phyloP scores from a whole-genome alignment of 73 alveolate species.

The Urostyla sp. region DNA sequence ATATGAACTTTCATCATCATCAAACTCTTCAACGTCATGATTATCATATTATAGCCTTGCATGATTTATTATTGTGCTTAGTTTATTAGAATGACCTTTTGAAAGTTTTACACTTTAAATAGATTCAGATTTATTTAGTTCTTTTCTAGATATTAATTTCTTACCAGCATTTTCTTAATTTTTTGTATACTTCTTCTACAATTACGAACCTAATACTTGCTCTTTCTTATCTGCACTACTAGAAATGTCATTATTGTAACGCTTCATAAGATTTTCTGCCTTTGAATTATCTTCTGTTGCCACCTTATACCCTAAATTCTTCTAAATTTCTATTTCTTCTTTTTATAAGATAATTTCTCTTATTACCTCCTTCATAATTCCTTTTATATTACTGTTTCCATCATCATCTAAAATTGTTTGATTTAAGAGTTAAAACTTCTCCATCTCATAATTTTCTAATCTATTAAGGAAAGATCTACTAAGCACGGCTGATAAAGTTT shows the following conservation, averaged over 20 bases:
- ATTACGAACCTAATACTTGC: background rate
- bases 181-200: background rate
- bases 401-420: constrained; percentile 42
- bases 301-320: background rate
- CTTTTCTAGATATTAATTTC: background rate
- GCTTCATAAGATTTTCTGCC: too few relatives aligned
- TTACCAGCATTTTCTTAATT: background rate
- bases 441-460: constrained; percentile 42
- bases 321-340: constrained; percentile 3
- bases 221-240: constrained; percentile 2
- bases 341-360: constrained; percentile 21
- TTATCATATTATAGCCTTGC: too few relatives aligned
- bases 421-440: constrained; percentile 35
- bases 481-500: constrained; percentile 29
- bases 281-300: constrained; percentile 20
- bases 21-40: too few relatives aligned
- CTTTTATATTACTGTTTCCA: constrained; percentile 34
- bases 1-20: too few relatives aligned
- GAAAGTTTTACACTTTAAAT: background rate
- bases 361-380: constrained; percentile 31
- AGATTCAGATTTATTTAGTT: background rate
- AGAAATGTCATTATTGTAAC: too few relatives aligned
- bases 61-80: too few relatives aligned
- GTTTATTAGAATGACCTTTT: background rate
- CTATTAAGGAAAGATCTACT: constrained; percentile 8